Evolutionary conservation across 345 rosid species (phyloP).

Genomic region (Microcos paniculata): DNA sequence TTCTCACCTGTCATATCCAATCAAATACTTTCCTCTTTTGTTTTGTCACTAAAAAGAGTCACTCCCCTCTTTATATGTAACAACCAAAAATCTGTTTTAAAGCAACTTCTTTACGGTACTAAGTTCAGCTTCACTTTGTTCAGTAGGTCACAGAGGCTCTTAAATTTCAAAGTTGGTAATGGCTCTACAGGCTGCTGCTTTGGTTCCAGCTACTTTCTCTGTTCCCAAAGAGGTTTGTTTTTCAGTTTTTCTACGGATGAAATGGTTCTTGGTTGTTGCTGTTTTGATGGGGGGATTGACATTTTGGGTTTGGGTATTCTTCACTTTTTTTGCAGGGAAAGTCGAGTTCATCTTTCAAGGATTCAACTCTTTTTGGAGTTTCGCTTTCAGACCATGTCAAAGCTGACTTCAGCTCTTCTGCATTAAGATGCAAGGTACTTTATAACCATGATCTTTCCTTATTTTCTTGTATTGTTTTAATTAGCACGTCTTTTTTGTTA

Average conservation of each 20-base stretch:
- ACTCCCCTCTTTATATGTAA: slow-evolving; percentile 22
- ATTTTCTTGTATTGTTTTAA: neutral
- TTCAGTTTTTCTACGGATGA: neutral
- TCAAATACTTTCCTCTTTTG: neutral
- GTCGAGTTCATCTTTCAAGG: slow-evolving; percentile 54
- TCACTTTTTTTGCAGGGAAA: slow-evolving; percentile 51
- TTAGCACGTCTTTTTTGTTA: neutral
- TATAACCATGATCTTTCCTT: neutral
- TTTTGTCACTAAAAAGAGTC: slow-evolving; percentile 1
- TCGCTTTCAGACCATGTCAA: slow-evolving; percentile 60
- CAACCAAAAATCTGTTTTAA: slow-evolving; percentile 24
- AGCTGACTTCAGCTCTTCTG: slow-evolving; percentile 48
- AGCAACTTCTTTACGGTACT: slow-evolving; percentile 11
- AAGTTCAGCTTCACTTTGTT: neutral
- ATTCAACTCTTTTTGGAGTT: slow-evolving; percentile 71
- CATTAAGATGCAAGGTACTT: slow-evolving; percentile 66
- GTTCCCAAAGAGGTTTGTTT: slow-evolving; percentile 59
- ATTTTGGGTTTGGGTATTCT: neutral
- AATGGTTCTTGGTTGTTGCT: neutral
- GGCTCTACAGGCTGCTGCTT: slow-evolving; percentile 81
- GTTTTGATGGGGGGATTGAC: slow-evolving; percentile 11
- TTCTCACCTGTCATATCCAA: slow-evolving; percentile 27
- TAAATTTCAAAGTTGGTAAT: slow-evolving; percentile 26
- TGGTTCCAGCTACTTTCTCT: slow-evolving; percentile 62
- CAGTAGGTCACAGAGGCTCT: neutral